A percentile compares a stretch with the other conserved stretches of the same genome.
phyloP scores from a whole-genome alignment of 1,284 basidiomycete species.

The Ustilago lituana region DNA sequence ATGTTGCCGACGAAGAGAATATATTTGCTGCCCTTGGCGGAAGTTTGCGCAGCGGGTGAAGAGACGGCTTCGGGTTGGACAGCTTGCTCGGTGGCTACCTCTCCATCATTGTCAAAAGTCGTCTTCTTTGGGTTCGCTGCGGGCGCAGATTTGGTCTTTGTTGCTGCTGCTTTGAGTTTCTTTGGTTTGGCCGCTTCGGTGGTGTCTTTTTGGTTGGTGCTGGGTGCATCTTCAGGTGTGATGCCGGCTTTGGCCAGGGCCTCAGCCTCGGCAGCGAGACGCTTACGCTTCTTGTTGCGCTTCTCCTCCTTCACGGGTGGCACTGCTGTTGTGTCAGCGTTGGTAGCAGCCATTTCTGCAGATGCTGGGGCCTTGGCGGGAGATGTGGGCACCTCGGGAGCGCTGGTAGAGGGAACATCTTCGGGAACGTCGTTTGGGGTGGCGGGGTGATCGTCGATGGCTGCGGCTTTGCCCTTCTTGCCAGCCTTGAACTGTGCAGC shows the following conservation, averaged over 20 bases:
- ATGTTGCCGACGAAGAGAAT: constrained; percentile 67
- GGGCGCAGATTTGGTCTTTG: constrained; percentile 7
- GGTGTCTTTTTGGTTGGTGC: constrained; percentile 4
- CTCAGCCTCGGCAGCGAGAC: constrained; percentile 41
- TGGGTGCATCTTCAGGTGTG: not conserved
- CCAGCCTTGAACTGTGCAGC: constrained; percentile 50
- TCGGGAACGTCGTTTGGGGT: constrained; percentile 26
- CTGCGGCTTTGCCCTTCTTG: constrained; percentile 41
- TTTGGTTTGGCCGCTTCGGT: constrained; percentile 11
- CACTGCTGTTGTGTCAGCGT: not conserved
- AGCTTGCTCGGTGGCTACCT: constrained; percentile 27
- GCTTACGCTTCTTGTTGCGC: constrained; percentile 44
- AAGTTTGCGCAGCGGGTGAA: constrained; percentile 6
- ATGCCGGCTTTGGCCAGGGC: constrained; percentile 5
- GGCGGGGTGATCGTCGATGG: constrained; percentile 27
- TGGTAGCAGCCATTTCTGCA: too few species aligned
- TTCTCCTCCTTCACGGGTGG: constrained; percentile 43
- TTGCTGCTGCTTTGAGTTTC: constrained; percentile 12
- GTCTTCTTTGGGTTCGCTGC: constrained; percentile 33
- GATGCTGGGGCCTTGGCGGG: not conserved
- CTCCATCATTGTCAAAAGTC: constrained; percentile 42
- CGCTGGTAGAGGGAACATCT: constrained; percentile 3
- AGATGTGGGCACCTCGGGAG: constrained; percentile 11
- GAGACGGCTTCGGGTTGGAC: constrained; percentile 7
- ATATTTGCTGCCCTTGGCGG: constrained; percentile 33